Evolutionary conservation across 805 yeast genomes (phyloP), one percentile per base, ranked within the genome.

Genomic region (Cyberlindnera euphorbiiphila): DNA sequence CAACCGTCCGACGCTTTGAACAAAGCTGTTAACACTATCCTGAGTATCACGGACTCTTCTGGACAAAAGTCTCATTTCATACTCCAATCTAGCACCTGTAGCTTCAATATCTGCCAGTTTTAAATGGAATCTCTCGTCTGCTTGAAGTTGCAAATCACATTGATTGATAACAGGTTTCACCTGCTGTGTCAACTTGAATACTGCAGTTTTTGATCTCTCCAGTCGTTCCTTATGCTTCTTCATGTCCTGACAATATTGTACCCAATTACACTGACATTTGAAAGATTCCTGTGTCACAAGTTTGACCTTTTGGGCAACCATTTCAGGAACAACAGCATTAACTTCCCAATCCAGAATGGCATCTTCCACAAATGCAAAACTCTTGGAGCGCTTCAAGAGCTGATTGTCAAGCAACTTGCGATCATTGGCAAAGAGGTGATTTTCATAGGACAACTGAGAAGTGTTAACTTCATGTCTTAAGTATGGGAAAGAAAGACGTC

Each of bases 41-140:
- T 80, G 85, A 7, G 82, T 80, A 49, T 84, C 93, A 29, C 74
- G 69, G 32, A 84, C 70, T 47, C 82, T 78, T 16, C 73, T 70
- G 22, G 70, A 70, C 21, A 84, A 57, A 28, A 79, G 62, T 15
- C 83, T 60, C 30, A 78, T 62, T 52, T 84, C 91, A 55, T 84
- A 84, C 47, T 76, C 74, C 34, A 84, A 56, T 43, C 80, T 65
- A 3, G 85, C 78, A 23, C 75, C 71, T 34, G 76, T 60, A 8
- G 79, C 71, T 34, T 72, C 74, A 13, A 78, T 61, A 42, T 78
- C 82, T 18, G 60, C 55, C 36, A 71, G 53, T 41, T 70, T 72
- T 20, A 60, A 53, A 7, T 63, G 57, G 11, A 69, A 46, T 16
- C 65, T 41, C 16, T 63, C 59, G 36, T 59, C 47, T 6, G 42